Percentiles rank a stretch among this genome's conserved stretches.
phyloP scores from a whole-genome alignment of 2,329 filamentous ascomycete species.

The Raffaelea arxii region DNA sequence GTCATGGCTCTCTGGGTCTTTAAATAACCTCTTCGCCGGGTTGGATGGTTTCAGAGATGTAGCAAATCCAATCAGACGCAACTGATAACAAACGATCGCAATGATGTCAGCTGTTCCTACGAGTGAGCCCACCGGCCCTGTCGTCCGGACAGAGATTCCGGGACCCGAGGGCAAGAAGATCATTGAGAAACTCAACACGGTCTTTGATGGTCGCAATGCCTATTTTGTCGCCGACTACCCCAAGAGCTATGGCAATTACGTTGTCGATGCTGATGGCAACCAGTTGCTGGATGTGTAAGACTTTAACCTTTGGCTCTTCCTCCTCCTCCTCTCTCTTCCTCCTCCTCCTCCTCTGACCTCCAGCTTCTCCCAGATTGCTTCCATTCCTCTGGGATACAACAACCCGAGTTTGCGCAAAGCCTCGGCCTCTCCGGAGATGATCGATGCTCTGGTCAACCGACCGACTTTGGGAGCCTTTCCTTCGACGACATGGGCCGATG shows the following conservation, averaged over 20 bases:
- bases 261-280: slow-evolving; percentile 63
- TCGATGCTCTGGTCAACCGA: slow-evolving; percentile 72
- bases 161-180: slow-evolving; percentile 64
- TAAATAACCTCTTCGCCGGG: too few species aligned
- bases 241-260: slow-evolving; percentile 72
- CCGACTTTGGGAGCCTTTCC: slow-evolving; percentile 89
- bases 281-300: slow-evolving; percentile 68
- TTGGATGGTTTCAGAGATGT: too few species aligned
- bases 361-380: slow-evolving; percentile 91
- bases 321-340: too few species aligned
- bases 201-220: slow-evolving; percentile 78
- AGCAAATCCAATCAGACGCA: too few species aligned
- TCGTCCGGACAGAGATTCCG: slow-evolving; percentile 55
- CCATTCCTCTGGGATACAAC: slow-evolving; percentile 88
- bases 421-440: slow-evolving; percentile 69
- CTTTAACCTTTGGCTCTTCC: too few species aligned
- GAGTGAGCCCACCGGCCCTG: slow-evolving; percentile 40
- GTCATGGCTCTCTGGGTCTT: too few species aligned
- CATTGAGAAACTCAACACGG: slow-evolving; percentile 60
- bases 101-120: slow-evolving; percentile 15
- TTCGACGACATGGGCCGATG: slow-evolving; percentile 69
- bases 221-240: slow-evolving; percentile 74
- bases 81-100: too few species aligned
- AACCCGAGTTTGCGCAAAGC: slow-evolving; percentile 65
- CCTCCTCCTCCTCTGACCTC: too few species aligned